phyloP scores from a whole-genome alignment of 345 rosid genomes.

The Hypericum perforatum region DNA sequence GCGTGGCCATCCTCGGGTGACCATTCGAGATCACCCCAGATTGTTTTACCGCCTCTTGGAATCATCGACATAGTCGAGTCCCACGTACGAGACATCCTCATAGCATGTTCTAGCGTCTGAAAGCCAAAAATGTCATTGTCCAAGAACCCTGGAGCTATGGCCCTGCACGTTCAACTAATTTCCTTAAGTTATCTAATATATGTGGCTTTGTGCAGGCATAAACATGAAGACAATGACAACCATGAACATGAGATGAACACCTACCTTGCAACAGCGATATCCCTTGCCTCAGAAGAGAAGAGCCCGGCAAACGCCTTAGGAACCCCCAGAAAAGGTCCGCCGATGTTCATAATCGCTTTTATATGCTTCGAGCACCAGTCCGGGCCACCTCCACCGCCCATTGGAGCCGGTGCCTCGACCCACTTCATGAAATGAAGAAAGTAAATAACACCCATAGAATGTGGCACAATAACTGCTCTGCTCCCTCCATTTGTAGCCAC shows the following conservation, averaged over 20 bases:
- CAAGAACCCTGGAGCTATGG: conserved; percentile 79
- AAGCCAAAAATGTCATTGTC: conserved; percentile 65
- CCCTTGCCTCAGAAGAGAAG: conserved; percentile 92
- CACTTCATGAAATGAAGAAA: conserved; percentile 96
- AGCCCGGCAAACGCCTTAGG: conserved; percentile 85
- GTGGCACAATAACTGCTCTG: conserved; percentile 86
- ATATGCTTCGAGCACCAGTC: conserved; percentile 94
- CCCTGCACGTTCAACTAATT: conserved; percentile 43
- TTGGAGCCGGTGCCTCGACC: conserved; percentile 97
- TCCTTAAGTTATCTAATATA: background rate
- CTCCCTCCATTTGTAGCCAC: conserved; percentile 73
- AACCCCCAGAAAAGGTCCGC: conserved; percentile 91
- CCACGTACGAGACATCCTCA: conserved; percentile 88
- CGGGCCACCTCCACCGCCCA: conserved; percentile 96
- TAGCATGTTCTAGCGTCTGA: conserved; percentile 72
- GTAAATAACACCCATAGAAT: conserved; percentile 94
- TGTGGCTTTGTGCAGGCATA: background rate
- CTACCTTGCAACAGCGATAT: conserved; percentile 92
- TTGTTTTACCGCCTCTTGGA: conserved; percentile 85
- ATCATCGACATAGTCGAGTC: conserved; percentile 97
- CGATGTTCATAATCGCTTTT: conserved; percentile 86
- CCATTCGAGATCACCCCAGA: conserved; percentile 96
- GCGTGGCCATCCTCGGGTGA: conserved; percentile 67
- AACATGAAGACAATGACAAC: no score
- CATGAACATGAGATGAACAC: background rate